Conservation (phyloP, 306 rosid species). For the Luffa aegyptiaca region DNA sequence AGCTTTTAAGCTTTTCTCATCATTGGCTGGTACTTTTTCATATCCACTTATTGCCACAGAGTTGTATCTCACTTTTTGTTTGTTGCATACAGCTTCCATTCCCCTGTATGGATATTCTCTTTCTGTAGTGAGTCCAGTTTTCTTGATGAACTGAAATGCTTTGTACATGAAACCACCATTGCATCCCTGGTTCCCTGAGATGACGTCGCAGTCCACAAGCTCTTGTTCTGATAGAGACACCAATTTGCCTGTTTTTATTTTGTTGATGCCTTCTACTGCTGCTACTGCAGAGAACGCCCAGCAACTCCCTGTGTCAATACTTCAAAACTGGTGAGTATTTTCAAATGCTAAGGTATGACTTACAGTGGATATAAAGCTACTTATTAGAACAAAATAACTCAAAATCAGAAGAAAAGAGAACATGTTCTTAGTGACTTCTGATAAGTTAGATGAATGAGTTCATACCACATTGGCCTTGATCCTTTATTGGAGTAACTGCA, state of each 20-base stretch:
- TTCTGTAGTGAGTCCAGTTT: slow-evolving; percentile 29
- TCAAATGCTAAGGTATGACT: neutral
- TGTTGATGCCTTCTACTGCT: slow-evolving; percentile 66
- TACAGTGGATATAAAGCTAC: neutral
- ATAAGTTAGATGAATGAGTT: neutral
- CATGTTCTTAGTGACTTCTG: neutral
- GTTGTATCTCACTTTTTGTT: slow-evolving; percentile 8
- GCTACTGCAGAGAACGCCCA: slow-evolving; percentile 87
- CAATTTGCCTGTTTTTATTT: slow-evolving; percentile 52
- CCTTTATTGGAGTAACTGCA: slow-evolving; percentile 46
- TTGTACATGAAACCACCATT: slow-evolving; percentile 53
- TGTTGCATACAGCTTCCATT: slow-evolving; percentile 24
- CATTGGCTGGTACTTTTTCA: slow-evolving; percentile 36
- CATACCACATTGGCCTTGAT: slow-evolving; percentile 75
- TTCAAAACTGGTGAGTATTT: neutral
- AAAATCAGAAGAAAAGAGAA: neutral
- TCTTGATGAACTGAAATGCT: slow-evolving; percentile 43
- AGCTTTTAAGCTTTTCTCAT: slow-evolving; percentile 38
- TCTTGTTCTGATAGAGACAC: slow-evolving; percentile 59
- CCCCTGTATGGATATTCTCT: slow-evolving; percentile 49
- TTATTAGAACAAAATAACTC: neutral
- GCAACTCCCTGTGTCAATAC: slow-evolving; percentile 47
- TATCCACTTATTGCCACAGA: slow-evolving; percentile 35
- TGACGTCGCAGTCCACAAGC: slow-evolving; percentile 52
- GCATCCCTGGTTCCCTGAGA: slow-evolving; percentile 44